Evolutionary conservation across 805 yeast species (phyloP).

Genomic region (Yueomyces sinensis): DNA sequence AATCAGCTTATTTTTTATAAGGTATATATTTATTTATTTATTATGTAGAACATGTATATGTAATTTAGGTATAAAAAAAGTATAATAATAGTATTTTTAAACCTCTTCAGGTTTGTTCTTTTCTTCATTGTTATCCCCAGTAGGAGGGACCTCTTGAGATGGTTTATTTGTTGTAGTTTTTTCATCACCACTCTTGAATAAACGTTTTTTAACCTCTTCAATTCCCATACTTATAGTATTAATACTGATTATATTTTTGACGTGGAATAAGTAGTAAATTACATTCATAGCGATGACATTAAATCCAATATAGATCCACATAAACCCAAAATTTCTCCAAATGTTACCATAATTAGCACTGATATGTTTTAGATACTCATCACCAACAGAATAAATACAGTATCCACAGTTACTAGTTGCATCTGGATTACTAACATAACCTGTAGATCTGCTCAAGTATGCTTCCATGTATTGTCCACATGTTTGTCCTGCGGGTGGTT

Average conservation of each 20-base stretch:
- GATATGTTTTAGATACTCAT: conserved; percentile 33
- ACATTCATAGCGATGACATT: conserved; percentile 29
- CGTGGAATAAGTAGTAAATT: conserved; percentile 43
- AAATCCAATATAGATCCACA: conserved; percentile 34
- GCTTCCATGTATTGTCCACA: conserved; percentile 14
- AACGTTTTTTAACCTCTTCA: too few relatives aligned
- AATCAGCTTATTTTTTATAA: too few relatives aligned
- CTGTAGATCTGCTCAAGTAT: conserved; percentile 10
- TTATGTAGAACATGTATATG: too few relatives aligned
- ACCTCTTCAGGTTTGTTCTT: too few relatives aligned
- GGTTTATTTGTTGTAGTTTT: too few relatives aligned
- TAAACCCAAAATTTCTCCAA: conserved; percentile 52
- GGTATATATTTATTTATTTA: too few relatives aligned
- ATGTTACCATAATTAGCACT: conserved; percentile 21
- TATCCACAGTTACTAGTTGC: conserved; percentile 39
- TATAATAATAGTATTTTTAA: too few relatives aligned
- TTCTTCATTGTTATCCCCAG: too few relatives aligned
- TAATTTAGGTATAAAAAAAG: too few relatives aligned
- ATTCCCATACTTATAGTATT: neutral
- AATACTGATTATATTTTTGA: conserved; percentile 1
- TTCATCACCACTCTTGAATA: too few relatives aligned
- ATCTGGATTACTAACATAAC: conserved; percentile 14
- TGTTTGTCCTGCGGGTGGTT: conserved; percentile 13
- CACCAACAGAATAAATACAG: conserved; percentile 43
- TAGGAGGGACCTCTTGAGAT: too few relatives aligned